These are phyloP conservation scores for Aureobasidium vineae DNA, from an alignment of 2,329 filamentous ascomycete genomes.

Conservation along the genomic window DNA sequence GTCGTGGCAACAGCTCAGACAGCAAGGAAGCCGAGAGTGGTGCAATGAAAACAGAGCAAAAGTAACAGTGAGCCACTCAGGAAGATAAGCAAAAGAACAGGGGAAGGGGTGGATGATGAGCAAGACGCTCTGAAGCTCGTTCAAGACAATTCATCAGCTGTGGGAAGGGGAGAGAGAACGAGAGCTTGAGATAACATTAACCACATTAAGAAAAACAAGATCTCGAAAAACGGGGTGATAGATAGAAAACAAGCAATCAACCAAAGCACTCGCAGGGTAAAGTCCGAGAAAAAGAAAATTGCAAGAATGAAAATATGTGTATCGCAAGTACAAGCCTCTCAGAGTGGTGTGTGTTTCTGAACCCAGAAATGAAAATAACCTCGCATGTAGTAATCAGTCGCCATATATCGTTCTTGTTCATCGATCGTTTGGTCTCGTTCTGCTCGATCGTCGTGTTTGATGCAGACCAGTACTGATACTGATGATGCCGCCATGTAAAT, in stretches of 20 bases:
- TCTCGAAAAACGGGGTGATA: slow-evolving; percentile 6
- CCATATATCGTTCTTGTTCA: slow-evolving; percentile 22
- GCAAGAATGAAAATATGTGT: slow-evolving; percentile 19
- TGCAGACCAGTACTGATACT: slow-evolving; percentile 19
- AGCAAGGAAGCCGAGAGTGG: not conserved
- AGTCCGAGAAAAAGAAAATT: not conserved
- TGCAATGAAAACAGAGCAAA: not conserved
- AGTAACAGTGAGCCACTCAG: not conserved
- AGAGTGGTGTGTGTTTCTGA: slow-evolving; percentile 12
- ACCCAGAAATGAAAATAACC: not conserved
- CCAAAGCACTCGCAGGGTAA: not conserved
- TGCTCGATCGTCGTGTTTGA: slow-evolving; percentile 16
- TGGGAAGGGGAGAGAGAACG: not conserved
- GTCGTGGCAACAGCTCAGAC: not conserved
- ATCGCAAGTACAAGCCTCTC: slow-evolving; percentile 22
- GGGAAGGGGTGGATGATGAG: not conserved
- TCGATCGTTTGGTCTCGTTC: not conserved
- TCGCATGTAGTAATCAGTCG: slow-evolving; percentile 19
- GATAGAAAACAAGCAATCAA: not conserved
- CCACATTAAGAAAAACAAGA: slow-evolving; percentile 19
- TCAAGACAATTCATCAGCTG: not conserved
- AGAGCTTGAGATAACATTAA: slow-evolving; percentile 8
- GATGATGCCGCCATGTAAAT: slow-evolving; percentile 10
- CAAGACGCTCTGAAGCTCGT: slow-evolving; percentile 1
- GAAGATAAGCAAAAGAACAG: not conserved